phyloP scores from a whole-genome alignment of 306 rosid species.

The Ormosia emarginata region DNA sequence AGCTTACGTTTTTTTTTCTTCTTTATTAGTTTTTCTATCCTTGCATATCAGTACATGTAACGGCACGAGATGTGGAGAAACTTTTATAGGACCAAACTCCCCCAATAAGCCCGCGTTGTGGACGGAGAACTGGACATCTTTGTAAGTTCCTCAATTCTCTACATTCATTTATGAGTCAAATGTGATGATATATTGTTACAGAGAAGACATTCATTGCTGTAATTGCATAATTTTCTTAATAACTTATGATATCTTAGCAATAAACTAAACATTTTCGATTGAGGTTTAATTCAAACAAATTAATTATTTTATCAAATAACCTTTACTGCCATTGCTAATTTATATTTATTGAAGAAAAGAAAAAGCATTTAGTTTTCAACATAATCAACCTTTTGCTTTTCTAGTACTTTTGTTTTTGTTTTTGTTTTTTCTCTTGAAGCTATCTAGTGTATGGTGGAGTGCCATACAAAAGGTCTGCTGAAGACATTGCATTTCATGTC shows the following conservation, averaged over 20 bases:
- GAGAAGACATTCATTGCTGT: neutral
- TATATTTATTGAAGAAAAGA: neutral
- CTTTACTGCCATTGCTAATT: neutral
- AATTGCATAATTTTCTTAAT: neutral
- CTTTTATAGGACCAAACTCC: conserved; percentile 68
- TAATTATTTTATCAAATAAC: neutral
- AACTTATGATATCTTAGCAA: neutral
- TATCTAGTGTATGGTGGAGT: conserved; percentile 62
- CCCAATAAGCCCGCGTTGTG: conserved; percentile 68
- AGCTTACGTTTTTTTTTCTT: neutral
- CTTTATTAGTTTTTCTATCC: neutral
- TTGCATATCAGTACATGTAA: conserved; percentile 73
- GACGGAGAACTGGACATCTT: conserved; percentile 87
- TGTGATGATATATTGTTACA: neutral
- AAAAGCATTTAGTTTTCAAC: neutral
- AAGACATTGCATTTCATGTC: conserved; percentile 81
- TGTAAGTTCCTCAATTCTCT: conserved; percentile 34
- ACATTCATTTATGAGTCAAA: neutral
- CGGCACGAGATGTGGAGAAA: conserved; percentile 73
- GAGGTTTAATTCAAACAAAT: too few relatives aligned
- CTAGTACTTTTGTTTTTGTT: too few relatives aligned
- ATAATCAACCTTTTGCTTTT: neutral
- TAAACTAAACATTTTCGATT: too few relatives aligned
- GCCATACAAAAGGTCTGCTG: conserved; percentile 69
- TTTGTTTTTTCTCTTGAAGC: conserved; percentile 34